Conservation (phyloP, 148 eudicot species). For the Drosera capensis region DNA sequence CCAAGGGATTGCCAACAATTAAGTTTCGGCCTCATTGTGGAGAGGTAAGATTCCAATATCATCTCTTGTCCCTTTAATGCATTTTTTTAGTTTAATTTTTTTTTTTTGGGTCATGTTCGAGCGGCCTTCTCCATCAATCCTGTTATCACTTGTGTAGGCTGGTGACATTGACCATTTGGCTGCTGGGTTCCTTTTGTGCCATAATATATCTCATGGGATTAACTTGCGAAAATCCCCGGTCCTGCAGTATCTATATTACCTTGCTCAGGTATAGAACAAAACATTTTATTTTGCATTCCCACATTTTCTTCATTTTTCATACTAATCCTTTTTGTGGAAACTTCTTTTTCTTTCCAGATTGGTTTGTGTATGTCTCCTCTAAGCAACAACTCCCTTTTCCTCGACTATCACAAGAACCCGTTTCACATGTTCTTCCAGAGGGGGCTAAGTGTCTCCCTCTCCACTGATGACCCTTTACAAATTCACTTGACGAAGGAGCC, state of each 20-base stretch:
- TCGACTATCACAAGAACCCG: slow-evolving; percentile 72
- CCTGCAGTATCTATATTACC: slow-evolving; percentile 70
- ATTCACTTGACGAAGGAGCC: slow-evolving; percentile 81
- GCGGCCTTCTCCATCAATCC: not conserved
- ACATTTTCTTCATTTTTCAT: not conserved
- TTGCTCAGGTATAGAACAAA: slow-evolving; percentile 71
- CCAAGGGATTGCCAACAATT: slow-evolving; percentile 58
- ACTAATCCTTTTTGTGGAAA: not conserved
- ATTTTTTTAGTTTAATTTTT: no score
- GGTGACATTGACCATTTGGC: slow-evolving; percentile 78
- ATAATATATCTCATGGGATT: slow-evolving; percentile 76
- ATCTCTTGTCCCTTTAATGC: slow-evolving; percentile 2
- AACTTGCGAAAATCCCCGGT: slow-evolving; percentile 66
- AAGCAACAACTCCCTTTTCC: slow-evolving; percentile 75
- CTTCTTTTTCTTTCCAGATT: slow-evolving; percentile 23
- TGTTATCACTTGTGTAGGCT: slow-evolving; percentile 24
- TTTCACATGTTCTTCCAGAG: slow-evolving; percentile 72
- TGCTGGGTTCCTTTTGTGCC: slow-evolving; percentile 68
- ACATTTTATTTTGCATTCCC: not conserved
- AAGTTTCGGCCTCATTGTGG: slow-evolving; percentile 79
- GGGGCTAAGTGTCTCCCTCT: slow-evolving; percentile 71
- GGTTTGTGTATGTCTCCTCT: slow-evolving; percentile 79
- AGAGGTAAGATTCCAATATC: slow-evolving; percentile 31
- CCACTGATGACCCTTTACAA: slow-evolving; percentile 74
- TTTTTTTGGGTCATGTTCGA: not conserved